Conservation (phyloP, 805 yeast genomes). For the Priceomyces fermenticarens region DNA sequence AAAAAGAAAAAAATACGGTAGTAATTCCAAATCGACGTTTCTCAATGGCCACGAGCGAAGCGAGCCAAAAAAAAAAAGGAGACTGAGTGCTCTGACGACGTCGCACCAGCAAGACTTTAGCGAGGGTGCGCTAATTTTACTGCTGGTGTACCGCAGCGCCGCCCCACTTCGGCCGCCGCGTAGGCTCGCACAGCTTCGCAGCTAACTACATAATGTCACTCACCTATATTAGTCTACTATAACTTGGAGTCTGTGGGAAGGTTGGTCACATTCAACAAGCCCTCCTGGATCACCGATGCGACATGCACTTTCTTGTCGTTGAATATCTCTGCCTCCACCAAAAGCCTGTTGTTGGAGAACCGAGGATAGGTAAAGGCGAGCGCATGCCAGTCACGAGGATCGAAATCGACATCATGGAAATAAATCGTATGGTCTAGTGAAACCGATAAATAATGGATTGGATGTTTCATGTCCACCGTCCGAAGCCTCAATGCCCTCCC, state of each 20-base stretch:
- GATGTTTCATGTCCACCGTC: constrained; percentile 19
- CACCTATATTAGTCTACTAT: not conserved
- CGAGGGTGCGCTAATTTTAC: too few relatives aligned
- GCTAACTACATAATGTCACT: too few relatives aligned
- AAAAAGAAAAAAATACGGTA: too few relatives aligned
- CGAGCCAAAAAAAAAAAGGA: too few relatives aligned
- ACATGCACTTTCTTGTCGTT: constrained; percentile 47
- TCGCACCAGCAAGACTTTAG: too few relatives aligned
- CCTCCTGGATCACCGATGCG: constrained; percentile 67
- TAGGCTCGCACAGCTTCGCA: too few relatives aligned
- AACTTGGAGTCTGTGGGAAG: constrained; percentile 13
- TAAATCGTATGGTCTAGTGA: constrained; percentile 67
- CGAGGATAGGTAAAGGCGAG: constrained; percentile 48
- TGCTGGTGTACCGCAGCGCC: too few relatives aligned
- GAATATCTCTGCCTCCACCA: constrained; percentile 59
- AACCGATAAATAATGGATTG: constrained; percentile 44
- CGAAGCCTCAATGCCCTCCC: constrained; percentile 48
- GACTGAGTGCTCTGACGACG: too few relatives aligned
- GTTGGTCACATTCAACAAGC: constrained; percentile 38
- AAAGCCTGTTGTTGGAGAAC: constrained; percentile 50
- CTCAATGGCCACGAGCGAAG: too few relatives aligned
- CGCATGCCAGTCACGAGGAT: constrained; percentile 49
- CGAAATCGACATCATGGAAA: constrained; percentile 56
- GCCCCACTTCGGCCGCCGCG: too few relatives aligned
- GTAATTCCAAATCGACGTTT: too few relatives aligned